phyloP scores from a whole-genome alignment of 345 rosid genomes.

The Gossypium anomalum region DNA sequence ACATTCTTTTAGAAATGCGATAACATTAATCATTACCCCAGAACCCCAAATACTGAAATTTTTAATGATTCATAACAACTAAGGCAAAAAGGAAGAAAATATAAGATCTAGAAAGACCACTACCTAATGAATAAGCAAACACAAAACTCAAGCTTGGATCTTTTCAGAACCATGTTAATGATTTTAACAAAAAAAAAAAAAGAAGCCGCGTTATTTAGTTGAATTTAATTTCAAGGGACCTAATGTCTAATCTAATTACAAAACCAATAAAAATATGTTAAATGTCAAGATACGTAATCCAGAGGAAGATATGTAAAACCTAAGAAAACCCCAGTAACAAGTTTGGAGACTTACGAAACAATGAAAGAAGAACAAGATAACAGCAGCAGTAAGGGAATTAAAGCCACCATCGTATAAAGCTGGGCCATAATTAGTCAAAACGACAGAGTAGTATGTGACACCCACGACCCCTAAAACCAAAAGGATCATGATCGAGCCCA shows the following conservation, averaged over 20 bases:
- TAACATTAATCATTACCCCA: background rate
- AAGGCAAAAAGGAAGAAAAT: background rate
- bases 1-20: constrained; percentile 7
- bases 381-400: constrained; percentile 49
- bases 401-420: constrained; percentile 65
- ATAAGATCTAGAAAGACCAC: constrained; percentile 1
- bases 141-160: background rate
- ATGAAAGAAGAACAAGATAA: constrained; percentile 70
- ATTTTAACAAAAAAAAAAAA: background rate
- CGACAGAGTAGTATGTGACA: constrained; percentile 89
- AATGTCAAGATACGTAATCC: background rate
- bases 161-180: background rate
- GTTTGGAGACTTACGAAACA: constrained; percentile 49
- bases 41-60: background rate
- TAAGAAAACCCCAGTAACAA: constrained; percentile 5
- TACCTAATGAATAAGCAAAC: background rate
- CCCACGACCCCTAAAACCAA: constrained; percentile 88
- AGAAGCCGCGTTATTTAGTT: background rate
- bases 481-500: constrained; percentile 98
- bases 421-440: constrained; percentile 81
- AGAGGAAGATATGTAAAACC: constrained; percentile 11
- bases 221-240: background rate
- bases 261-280: background rate
- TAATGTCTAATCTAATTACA: background rate
- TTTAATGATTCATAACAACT: background rate